Evolutionary conservation across 306 rosid genomes (phyloP), one percentile per base, ranked within the genome.

Genomic region (Medicago lupulina): DNA sequence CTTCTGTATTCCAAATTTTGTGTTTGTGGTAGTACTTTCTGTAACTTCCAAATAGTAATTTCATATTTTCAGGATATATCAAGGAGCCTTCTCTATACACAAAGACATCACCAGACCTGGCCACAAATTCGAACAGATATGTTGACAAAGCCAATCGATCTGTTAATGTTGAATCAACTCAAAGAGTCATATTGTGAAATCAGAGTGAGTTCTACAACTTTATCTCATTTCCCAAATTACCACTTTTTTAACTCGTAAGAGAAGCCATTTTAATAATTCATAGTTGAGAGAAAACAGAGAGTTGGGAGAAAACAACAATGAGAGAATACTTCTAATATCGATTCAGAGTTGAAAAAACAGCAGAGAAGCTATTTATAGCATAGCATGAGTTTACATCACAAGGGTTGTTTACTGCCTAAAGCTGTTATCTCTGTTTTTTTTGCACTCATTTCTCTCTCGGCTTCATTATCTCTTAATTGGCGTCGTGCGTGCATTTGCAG

Each of bases 41-140:
- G 64, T 65, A 67, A 40, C 61, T 49, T 70, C 55, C 64, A 41
- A 59, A 49, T 70, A 34, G 36, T 39, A 50, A 50, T 15, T 54
- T 73, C 58, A 28, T 61, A 41, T 77, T 80, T 86, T 74, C 92
- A 95, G 99, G 99, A 95, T 83, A 86, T 92, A 81, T 84, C 97
- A 76, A 95, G 97, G 80, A 85, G 97, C 83, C 85, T 95, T 80
- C 93, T 95, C 75, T 95, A 97, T 97, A 92, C 97, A 76, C 97
- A 92, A 76, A 90, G 97, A 87, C 97, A 92, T 83, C 97, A 89
- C 82, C 97, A 92, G 81, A 92, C 96, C 28, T 92, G 97, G 97
- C 97, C 98, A 67, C 97, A 87, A 84, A 89, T 95, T 67, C 91
- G 93, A 63, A 89, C 98, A 7, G 97, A 95, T 86, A 25, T 95